These are phyloP conservation scores for Yamadazyma atmosphaerica DNA, from an alignment of 1,139 yeast genomes.

Conservation along the genomic window DNA sequence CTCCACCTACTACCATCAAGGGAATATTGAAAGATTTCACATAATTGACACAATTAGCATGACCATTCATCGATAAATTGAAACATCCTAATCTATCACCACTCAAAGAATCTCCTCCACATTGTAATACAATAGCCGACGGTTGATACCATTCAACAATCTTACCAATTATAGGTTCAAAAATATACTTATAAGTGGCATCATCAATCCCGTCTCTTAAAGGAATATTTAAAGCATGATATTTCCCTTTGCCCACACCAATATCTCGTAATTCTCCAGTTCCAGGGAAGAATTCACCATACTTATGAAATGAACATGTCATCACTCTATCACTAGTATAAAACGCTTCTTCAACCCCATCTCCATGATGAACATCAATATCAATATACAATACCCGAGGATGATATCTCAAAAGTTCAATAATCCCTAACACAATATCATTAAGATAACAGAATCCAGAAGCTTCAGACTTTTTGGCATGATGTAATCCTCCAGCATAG, in stretches of 20 bases:
- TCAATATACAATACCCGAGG: conserved; percentile 93
- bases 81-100: conserved; percentile 94
- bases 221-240: conserved; percentile 91
- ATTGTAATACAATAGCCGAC: conserved; percentile 89
- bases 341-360: conserved; percentile 97
- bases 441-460: conserved; percentile 95
- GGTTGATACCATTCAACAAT: conserved; percentile 93
- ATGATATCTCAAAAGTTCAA: conserved; percentile 79
- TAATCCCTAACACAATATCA: conserved; percentile 86
- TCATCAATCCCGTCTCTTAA: conserved; percentile 94
- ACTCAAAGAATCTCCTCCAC: conserved; percentile 96
- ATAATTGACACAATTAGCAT: conserved; percentile 91
- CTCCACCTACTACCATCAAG: conserved; percentile 91
- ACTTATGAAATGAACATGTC: conserved; percentile 94
- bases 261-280: conserved; percentile 87
- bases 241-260: conserved; percentile 85
- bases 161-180: conserved; percentile 82
- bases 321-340: conserved; percentile 93
- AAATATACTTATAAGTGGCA: conserved; percentile 81
- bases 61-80: conserved; percentile 86
- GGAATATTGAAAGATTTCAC: conserved; percentile 87
- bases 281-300: conserved; percentile 96
- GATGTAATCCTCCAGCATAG: conserved; percentile 97
- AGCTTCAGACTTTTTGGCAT: conserved; percentile 92
- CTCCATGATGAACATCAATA: conserved; percentile 96